A percentile compares a stretch with the other conserved stretches of the same genome.
These are phyloP conservation scores for Fremontodendron californicum DNA, from an alignment of 345 rosid genomes.

Conservation along the genomic window DNA sequence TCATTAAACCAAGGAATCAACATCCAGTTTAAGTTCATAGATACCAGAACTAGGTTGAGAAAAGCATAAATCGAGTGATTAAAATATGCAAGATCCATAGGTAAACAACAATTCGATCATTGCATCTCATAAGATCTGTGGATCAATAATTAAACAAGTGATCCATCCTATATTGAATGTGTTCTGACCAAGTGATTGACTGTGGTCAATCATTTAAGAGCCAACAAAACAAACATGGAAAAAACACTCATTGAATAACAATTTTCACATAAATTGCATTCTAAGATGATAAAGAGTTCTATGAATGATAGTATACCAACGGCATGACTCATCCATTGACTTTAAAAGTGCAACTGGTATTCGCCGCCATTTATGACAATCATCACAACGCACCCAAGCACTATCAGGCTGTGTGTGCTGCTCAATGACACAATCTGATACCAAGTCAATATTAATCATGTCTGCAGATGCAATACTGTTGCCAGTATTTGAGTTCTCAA, in stretches of 20 bases:
- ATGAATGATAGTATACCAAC: slow-evolving; percentile 51
- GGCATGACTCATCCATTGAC: slow-evolving; percentile 63
- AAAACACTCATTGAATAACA: background rate
- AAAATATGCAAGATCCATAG: background rate
- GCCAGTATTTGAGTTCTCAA: slow-evolving; percentile 26
- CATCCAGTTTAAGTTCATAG: background rate
- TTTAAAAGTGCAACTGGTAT: slow-evolving; percentile 67
- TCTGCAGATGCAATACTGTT: slow-evolving; percentile 26
- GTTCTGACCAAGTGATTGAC: background rate
- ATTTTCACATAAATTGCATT: slow-evolving; percentile 5
- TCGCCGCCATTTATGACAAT: slow-evolving; percentile 91
- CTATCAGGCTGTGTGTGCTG: slow-evolving; percentile 37
- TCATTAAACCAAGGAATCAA: background rate
- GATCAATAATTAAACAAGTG: background rate
- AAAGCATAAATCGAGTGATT: background rate
- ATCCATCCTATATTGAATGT: background rate
- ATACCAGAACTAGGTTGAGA: background rate
- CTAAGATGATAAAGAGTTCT: slow-evolving; percentile 1
- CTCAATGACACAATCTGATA: slow-evolving; percentile 32
- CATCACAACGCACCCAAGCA: slow-evolving; percentile 99
- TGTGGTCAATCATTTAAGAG: background rate
- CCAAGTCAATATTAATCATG: slow-evolving; percentile 36
- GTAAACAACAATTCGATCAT: background rate
- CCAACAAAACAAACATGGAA: background rate
- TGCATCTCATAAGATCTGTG: background rate